A percentile compares a stretch with the other conserved stretches of the same genome.
Evolutionary conservation across 192 early-diverging fungal genomes (phyloP).

Genomic region (Globomyces pollinis-pini): DNA sequence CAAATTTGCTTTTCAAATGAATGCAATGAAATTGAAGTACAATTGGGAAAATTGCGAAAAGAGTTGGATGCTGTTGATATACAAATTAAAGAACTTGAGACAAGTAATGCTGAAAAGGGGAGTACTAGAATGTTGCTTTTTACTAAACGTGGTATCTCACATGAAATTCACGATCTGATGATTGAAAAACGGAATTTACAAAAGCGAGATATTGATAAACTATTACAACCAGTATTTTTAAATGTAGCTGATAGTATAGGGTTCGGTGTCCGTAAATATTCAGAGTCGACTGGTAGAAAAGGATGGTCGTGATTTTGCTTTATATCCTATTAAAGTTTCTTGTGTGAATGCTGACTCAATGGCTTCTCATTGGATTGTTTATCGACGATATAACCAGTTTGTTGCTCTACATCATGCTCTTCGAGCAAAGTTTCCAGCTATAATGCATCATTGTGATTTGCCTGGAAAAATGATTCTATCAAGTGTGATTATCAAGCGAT

Average conservation of each 20-base stretch:
- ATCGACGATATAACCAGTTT: conserved; percentile 78
- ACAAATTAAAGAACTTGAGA: conserved; percentile 1
- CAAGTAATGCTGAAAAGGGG: not conserved
- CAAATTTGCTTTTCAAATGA: conserved; percentile 7
- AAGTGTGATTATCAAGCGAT: conserved; percentile 53
- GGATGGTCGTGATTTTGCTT: conserved; percentile 14
- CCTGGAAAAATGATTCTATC: conserved; percentile 58
- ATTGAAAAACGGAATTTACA: conserved; percentile 17
- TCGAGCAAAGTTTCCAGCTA: conserved; percentile 36
- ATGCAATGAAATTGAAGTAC: conserved; percentile 14
- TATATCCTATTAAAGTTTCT: conserved; percentile 23
- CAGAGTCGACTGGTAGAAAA: conserved; percentile 3
- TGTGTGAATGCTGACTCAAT: conserved; percentile 8
- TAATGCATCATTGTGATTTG: conserved; percentile 61
- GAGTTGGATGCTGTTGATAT: conserved; percentile 6
- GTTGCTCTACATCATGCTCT: conserved; percentile 68
- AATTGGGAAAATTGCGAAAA: conserved; percentile 12
- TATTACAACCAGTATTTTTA: conserved; percentile 27
- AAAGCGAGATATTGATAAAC: conserved; percentile 17
- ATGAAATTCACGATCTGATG: conserved; percentile 2
- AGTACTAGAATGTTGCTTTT: not conserved
- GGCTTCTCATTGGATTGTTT: conserved; percentile 23
- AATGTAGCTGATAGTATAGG: conserved; percentile 2
- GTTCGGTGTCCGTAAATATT: conserved; percentile 13
- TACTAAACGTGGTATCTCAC: not conserved